Conservation (phyloP, 805 yeast species). For the Starmerella khaoyaiensis region DNA sequence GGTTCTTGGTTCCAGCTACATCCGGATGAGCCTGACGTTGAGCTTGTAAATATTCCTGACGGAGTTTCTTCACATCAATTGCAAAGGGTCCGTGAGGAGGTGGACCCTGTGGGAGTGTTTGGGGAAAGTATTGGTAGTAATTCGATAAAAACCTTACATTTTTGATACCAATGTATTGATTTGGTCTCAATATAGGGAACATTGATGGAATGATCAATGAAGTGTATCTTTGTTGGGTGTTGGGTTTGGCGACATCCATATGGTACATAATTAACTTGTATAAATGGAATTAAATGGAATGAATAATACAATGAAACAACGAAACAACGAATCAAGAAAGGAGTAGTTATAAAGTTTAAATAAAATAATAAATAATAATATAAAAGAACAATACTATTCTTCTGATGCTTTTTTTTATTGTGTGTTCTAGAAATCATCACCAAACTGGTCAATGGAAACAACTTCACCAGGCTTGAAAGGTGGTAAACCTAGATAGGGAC, state of each 20-base stretch:
- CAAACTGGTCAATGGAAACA: constrained; percentile 46
- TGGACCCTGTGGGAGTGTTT: constrained; percentile 51
- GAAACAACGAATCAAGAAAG: no score
- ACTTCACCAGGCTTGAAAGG: constrained; percentile 97
- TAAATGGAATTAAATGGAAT: not conserved
- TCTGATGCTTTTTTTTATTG: not conserved
- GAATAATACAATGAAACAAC: no score
- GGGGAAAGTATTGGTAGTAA: constrained; percentile 60
- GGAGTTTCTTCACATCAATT: constrained; percentile 41
- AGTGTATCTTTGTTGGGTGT: no score
- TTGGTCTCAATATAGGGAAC: no score
- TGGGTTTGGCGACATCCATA: no score
- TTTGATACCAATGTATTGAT: not conserved
- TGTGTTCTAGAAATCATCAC: constrained; percentile 22
- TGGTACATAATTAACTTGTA: not conserved
- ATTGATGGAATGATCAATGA: no score
- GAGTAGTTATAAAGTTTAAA: no score
- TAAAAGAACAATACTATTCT: not conserved
- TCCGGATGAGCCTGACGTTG: constrained; percentile 83
- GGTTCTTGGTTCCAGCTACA: constrained; percentile 27
- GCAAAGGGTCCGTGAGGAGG: constrained; percentile 51
- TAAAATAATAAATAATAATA: no score
- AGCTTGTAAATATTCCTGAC: constrained; percentile 60
- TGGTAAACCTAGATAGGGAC: constrained; percentile 93
- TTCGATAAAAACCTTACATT: constrained; percentile 5